These are phyloP conservation scores for Calonectria pauciramosa DNA, from an alignment of 2,329 filamentous ascomycete genomes.

Conservation along the genomic window DNA sequence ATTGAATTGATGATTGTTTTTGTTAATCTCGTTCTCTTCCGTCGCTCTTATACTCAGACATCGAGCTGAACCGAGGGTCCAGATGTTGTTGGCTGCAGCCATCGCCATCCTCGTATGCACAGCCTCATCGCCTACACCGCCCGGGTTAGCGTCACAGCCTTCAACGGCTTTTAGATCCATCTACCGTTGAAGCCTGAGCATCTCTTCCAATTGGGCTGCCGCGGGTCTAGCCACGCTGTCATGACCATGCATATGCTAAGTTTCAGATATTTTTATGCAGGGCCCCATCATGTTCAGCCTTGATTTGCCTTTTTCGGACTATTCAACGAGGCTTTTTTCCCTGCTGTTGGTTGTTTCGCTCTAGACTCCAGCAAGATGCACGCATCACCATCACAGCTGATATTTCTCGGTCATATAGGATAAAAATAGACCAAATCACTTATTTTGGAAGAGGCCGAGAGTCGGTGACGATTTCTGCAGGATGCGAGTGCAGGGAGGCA, in stretches of 20 bases:
- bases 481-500: neutral
- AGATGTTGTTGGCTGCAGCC: neutral
- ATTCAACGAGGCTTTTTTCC: neutral
- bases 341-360: neutral
- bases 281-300: neutral
- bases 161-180: neutral
- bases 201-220: neutral
- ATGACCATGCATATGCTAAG: neutral
- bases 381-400: neutral
- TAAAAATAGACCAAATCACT: neutral
- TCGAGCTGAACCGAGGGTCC: neutral
- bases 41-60: neutral
- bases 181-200: neutral
- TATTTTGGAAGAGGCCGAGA: neutral
- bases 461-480: neutral
- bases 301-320: neutral
- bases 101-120: neutral
- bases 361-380: neutral
- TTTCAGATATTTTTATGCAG: constrained; percentile 6
- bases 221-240: constrained; percentile 4
- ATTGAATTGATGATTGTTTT: neutral
- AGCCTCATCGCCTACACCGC: neutral
- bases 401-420: neutral
- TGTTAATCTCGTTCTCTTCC: neutral
- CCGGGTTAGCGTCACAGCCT: neutral